These are phyloP conservation scores for Letharia lupina DNA, from an alignment of 495 filamentous ascomycete genomes.

Conservation along the genomic window DNA sequence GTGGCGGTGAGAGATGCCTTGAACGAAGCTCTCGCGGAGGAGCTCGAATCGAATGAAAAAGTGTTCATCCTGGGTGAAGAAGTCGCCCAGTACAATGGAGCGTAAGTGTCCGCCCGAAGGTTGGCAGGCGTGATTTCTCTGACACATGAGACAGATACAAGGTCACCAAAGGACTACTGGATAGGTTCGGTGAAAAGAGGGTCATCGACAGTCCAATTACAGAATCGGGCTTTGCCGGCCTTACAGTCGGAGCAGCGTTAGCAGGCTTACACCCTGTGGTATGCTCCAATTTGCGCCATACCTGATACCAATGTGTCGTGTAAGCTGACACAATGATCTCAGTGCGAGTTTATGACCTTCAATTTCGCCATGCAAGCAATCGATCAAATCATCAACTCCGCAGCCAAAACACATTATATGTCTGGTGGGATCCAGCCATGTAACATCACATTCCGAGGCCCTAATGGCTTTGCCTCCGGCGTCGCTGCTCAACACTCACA, in stretches of 20 bases:
- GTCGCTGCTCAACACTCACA: conserved; percentile 97
- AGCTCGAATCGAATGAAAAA: conserved; percentile 88
- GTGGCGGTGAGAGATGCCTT: conserved; percentile 94
- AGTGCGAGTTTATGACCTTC: conserved; percentile 99
- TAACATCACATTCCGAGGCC: conserved; percentile 98
- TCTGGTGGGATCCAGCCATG: conserved; percentile 98
- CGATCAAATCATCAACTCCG: conserved; percentile 99
- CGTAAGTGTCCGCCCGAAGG: conserved; percentile 41
- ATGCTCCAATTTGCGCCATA: conserved; percentile 35
- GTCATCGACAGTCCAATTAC: conserved; percentile 99
- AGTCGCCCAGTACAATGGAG: conserved; percentile 98
- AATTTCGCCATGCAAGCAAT: conserved; percentile 99
- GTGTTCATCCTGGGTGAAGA: conserved; percentile 95
- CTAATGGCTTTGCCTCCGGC: conserved; percentile 94
- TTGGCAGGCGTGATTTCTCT: conserved; percentile 3
- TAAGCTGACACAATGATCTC: conserved; percentile 19
- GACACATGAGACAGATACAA: conserved; percentile 61
- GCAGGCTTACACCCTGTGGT: conserved; percentile 90
- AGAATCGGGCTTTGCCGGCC: conserved; percentile 86
- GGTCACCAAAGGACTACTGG: conserved; percentile 92
- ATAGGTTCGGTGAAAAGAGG: conserved; percentile 93
- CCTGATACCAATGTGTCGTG: neutral
- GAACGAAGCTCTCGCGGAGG: conserved; percentile 95
- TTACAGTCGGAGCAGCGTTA: conserved; percentile 88
- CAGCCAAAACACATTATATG: conserved; percentile 99